Percentiles rank a stretch among this genome's conserved stretches.
Evolutionary conservation across 495 filamentous ascomycete genomes (phyloP).

Genomic region (Aspergillus cavernicola): DNA sequence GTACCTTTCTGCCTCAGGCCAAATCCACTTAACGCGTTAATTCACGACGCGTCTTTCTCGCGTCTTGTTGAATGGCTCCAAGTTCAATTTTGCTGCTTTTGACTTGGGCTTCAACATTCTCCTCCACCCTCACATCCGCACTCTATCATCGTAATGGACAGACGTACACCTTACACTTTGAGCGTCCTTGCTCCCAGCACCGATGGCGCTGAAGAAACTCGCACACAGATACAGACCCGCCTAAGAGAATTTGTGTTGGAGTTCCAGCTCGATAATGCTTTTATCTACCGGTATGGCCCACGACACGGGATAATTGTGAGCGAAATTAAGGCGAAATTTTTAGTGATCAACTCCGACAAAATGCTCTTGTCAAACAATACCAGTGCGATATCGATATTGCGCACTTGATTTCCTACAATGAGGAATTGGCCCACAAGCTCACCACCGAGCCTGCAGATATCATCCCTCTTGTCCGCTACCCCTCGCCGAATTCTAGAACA

Average conservation of each 20-base stretch:
- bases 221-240: slow-evolving; percentile 50
- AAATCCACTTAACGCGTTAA: slow-evolving; percentile 48
- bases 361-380: slow-evolving; percentile 91
- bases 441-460: slow-evolving; percentile 88
- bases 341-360: slow-evolving; percentile 94
- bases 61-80: slow-evolving; percentile 33
- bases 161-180: slow-evolving; percentile 77
- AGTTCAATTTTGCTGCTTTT: slow-evolving; percentile 22
- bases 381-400: slow-evolving; percentile 97
- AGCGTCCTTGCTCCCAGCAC: slow-evolving; percentile 70
- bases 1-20: slow-evolving; percentile 21
- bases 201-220: slow-evolving; percentile 58
- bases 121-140: slow-evolving; percentile 14
- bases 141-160: slow-evolving; percentile 64
- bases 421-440: slow-evolving; percentile 89
- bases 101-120: slow-evolving; percentile 20
- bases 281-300: slow-evolving; percentile 76
- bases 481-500: too few species aligned
- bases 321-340: slow-evolving; percentile 17
- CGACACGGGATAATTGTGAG: slow-evolving; percentile 4
- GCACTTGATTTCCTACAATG: slow-evolving; percentile 94
- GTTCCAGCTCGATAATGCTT: slow-evolving; percentile 92
- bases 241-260: slow-evolving; percentile 82
- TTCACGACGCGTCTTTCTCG: slow-evolving; percentile 32
- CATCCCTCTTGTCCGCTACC: slow-evolving; percentile 71